A percentile compares a stretch with the other conserved stretches of the same genome.
Evolutionary conservation across 2,329 filamentous ascomycete species (phyloP).

Genomic region (Volutella citrinella): DNA sequence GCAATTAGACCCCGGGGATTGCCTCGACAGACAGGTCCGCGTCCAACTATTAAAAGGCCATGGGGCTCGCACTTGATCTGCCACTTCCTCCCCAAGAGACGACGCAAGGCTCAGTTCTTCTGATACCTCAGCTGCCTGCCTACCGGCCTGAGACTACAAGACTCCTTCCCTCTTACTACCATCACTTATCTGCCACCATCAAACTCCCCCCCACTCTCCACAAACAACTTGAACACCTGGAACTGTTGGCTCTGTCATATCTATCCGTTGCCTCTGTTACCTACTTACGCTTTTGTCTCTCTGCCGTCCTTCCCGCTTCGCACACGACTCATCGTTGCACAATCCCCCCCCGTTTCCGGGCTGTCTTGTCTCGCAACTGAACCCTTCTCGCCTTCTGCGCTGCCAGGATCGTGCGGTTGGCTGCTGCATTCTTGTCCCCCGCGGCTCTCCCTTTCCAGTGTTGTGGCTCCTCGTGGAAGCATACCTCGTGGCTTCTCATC

Average conservation of each 20-base stretch:
- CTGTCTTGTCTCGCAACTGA: constrained; percentile 17
- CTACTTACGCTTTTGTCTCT: constrained; percentile 3
- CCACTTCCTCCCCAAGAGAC: too few species aligned
- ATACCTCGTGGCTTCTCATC: too few species aligned
- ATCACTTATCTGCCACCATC: too few species aligned
- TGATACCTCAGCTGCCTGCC: too few species aligned
- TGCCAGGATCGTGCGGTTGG: constrained; percentile 16
- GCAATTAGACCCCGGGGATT: constrained; percentile 11
- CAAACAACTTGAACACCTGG: too few species aligned
- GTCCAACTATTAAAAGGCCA: constrained; percentile 20
- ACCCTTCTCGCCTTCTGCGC: constrained; percentile 1
- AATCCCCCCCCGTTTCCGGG: constrained; percentile 21
- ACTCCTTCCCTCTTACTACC: too few species aligned
- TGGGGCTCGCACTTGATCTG: too few species aligned
- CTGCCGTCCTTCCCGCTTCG: constrained; percentile 14
- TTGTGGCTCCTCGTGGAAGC: constrained; percentile 12
- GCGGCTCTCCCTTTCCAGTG: constrained; percentile 18
- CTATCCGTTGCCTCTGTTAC: too few species aligned
- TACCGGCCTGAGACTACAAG: too few species aligned
- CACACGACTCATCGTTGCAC: constrained; percentile 22
- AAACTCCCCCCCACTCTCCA: too few species aligned
- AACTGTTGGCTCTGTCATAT: too few species aligned
- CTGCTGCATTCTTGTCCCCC: constrained; percentile 19
- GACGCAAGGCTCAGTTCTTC: too few species aligned
- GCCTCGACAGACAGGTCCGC: constrained; percentile 1